Conservation (phyloP, 2,329 filamentous ascomycete species). For the Fusarium bactridioides region DNA sequence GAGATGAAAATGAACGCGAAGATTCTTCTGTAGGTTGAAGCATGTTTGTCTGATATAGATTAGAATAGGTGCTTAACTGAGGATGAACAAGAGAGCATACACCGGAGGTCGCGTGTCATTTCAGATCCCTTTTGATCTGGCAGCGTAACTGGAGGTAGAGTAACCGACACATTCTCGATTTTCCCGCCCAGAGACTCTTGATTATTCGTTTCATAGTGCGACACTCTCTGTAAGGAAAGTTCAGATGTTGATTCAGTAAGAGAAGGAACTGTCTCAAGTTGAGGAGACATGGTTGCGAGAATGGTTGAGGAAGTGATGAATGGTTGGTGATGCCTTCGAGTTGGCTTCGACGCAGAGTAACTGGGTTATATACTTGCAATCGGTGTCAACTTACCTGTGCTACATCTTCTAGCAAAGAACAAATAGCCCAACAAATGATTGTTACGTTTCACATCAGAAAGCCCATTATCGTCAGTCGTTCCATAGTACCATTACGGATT, state of each 20-base stretch:
- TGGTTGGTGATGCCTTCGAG: neutral
- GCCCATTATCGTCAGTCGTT: neutral
- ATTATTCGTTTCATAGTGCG: neutral
- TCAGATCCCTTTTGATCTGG: neutral
- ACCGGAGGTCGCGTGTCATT: neutral
- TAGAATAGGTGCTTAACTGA: rapidly evolving
- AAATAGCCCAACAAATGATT: neutral
- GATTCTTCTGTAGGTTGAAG: constrained; percentile 2
- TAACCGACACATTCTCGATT: neutral
- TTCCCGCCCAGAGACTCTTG: neutral
- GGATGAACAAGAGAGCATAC: neutral
- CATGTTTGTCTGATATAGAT: neutral
- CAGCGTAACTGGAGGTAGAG: neutral
- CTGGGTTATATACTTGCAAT: neutral
- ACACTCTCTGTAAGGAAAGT: neutral
- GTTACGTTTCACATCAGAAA: neutral
- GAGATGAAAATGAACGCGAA: neutral
- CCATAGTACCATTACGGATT: neutral
- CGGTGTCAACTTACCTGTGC: too few species aligned
- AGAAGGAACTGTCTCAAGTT: neutral
- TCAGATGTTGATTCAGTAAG: too few species aligned
- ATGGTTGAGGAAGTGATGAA: neutral
- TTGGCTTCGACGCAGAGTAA: too few species aligned
- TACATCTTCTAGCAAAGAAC: rapidly evolving
- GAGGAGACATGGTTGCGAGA: neutral